Evolutionary conservation across 129 eudicot genomes (phyloP).

Genomic region (Smallanthus sonchifolius): DNA sequence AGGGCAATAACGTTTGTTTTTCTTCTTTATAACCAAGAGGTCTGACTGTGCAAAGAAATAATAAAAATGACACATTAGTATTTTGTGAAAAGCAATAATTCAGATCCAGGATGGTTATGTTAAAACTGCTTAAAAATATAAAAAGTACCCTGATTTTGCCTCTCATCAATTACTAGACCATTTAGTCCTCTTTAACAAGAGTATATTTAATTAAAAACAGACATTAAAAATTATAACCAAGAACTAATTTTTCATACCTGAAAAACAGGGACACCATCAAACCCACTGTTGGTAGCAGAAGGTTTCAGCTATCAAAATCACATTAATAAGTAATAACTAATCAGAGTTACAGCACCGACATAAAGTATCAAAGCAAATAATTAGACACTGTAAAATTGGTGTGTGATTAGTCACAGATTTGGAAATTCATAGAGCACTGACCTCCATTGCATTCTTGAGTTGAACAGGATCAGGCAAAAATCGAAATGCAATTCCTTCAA

Average conservation of each 20-base stretch:
- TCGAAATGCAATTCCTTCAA: slow-evolving; percentile 94
- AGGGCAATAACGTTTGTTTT: slow-evolving; percentile 80
- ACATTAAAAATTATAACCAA: background rate
- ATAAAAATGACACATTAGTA: background rate
- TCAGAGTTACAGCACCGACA: slow-evolving; percentile 12
- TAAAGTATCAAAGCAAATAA: background rate
- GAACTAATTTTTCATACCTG: slow-evolving; percentile 52
- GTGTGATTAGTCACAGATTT: background rate
- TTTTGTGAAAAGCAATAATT: background rate
- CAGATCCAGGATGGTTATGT: background rate
- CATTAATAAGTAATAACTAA: slow-evolving; percentile 4
- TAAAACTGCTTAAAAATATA: background rate
- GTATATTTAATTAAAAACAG: background rate
- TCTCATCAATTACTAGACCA: too few relatives aligned
- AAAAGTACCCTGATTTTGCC: background rate
- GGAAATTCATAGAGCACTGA: slow-evolving; percentile 10
- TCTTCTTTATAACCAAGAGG: slow-evolving; percentile 79
- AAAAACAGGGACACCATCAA: slow-evolving; percentile 94
- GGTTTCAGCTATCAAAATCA: slow-evolving; percentile 58
- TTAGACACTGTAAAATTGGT: background rate
- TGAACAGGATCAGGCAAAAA: slow-evolving; percentile 97
- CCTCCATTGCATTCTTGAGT: slow-evolving; percentile 89
- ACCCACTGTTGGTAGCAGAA: slow-evolving; percentile 61
- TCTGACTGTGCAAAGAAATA: slow-evolving; percentile 56
- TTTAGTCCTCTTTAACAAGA: background rate